Evolutionary conservation across 306 rosid species (phyloP).

Genomic region (Prunus persica): Prunus_persica_NCBIv2 NC_034009.1:30112501-30113000

Average conservation of each 20-base stretch:
- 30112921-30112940: neutral
- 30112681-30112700: neutral
- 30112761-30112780: neutral
- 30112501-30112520: no score
- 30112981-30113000: neutral
- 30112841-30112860: neutral
- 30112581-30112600: no score
- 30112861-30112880: neutral
- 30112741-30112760: neutral
- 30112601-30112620: no score
- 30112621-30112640: neutral
- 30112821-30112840: neutral
- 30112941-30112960: neutral
- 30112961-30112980: neutral
- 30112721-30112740: neutral
- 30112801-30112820: neutral
- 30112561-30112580: no score
- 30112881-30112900: conserved; percentile 2
- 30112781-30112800: neutral
- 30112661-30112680: neutral
- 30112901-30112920: neutral
- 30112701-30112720: no score
- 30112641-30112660: neutral
- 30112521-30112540: no score
- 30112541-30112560: no score